Evolutionary conservation across 2,329 filamentous ascomycete genomes (phyloP), one percentile per base, ranked within the genome.

Genomic region (Mycosphaerella sp.): DNA sequence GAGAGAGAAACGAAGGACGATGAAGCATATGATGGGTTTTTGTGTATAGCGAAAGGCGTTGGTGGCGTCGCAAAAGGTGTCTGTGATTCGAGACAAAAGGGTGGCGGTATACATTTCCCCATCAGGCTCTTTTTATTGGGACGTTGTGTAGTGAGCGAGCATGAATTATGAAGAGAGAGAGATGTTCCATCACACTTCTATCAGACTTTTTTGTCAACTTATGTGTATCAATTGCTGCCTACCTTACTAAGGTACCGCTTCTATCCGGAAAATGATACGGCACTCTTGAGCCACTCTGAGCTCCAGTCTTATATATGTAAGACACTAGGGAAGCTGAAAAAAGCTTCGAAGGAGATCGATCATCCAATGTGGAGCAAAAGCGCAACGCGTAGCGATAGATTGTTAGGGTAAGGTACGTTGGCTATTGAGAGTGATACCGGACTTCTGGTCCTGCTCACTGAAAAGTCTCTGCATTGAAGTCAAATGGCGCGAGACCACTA

Each of bases 401-500:
- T n/a, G n/a, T n/a, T n/a, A n/a, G n/a, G n/a, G n/a, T n/a, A n/a
- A n/a, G n/a, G n/a, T n/a, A n/a, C n/a, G n/a, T n/a, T n/a, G n/a
- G n/a, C n/a, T n/a, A n/a, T n/a, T n/a, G n/a, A n/a, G n/a, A n/a
- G n/a, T n/a, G n/a, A n/a, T n/a, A n/a, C n/a, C 28, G 6, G 28
- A 6, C 35, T 7, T 5, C 14, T 37, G 35, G 5, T 39, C 36
- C 21, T 5, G 13, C 16, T 41, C 39, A 41, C 17, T 41, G 45
- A 25, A 36, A n/a, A 1, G 36, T 25, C 5, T 48, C 45, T 2
- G 36, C 37, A 13, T 32, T 17, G 25, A 32, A 34, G 36, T 41
- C 55, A 43, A 63, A 65, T 14, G 62, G 60, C 46, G 56, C 60
- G 54, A 64, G 61, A 6, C 58, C 54, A 41, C 61, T 62, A 1